phyloP scores from a whole-genome alignment of 805 yeast species.

The Lipomyces starkeyi region DNA sequence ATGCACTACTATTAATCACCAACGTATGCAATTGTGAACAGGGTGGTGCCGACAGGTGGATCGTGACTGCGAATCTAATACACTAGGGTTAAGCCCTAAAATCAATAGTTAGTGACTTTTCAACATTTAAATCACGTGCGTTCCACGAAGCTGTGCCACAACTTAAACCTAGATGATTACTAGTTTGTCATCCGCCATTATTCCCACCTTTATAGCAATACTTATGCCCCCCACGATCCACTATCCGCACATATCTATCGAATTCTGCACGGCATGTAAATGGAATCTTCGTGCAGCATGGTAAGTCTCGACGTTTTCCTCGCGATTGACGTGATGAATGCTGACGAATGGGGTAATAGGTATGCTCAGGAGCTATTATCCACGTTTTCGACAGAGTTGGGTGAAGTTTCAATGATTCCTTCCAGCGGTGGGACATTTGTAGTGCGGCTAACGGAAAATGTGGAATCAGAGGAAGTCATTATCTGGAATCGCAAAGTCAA shows the following conservation, averaged over 20 bases:
- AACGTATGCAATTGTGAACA: background rate
- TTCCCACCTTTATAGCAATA: too few species aligned
- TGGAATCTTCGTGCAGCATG: conserved; percentile 90
- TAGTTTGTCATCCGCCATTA: too few species aligned
- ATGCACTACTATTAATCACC: too few species aligned
- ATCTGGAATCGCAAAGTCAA: conserved; percentile 67
- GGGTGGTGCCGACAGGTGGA: background rate
- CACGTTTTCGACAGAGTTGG: conserved; percentile 67
- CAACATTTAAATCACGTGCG: background rate
- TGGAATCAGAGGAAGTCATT: conserved; percentile 44
- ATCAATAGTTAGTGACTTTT: too few species aligned
- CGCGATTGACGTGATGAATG: background rate
- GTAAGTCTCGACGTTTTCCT: conserved; percentile 54
- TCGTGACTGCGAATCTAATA: conserved; percentile 9
- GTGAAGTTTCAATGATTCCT: conserved; percentile 61
- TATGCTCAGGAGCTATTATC: conserved; percentile 73
- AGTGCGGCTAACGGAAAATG: conserved; percentile 56
- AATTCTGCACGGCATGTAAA: conserved; percentile 81
- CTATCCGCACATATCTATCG: conserved; percentile 69
- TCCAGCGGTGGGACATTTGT: conserved; percentile 63
- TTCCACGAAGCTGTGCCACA: too few species aligned
- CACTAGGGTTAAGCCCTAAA: conserved; percentile 15
- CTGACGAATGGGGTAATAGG: conserved; percentile 15
- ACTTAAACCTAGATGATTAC: too few species aligned
- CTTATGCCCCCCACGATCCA: conserved; percentile 14